phyloP scores from a whole-genome alignment of 495 filamentous ascomycete genomes.

The Xylaria telfairii region DNA sequence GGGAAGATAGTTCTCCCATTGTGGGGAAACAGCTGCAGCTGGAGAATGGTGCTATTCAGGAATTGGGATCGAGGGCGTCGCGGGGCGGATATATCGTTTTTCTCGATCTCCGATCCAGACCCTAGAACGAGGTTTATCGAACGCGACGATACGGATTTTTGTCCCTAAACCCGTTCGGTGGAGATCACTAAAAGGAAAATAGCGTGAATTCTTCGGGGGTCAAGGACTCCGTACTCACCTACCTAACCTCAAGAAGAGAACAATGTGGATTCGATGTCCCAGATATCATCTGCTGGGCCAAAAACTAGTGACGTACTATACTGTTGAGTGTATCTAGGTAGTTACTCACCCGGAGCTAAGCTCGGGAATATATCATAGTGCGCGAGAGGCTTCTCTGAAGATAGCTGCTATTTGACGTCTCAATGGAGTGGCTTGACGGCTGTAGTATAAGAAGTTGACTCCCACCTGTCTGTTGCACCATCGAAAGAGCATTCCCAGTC shows the following conservation, averaged over 20 bases:
- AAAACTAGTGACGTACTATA: background rate
- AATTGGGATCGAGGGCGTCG: background rate
- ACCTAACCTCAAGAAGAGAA: too few relatives aligned
- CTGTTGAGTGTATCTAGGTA: too few relatives aligned
- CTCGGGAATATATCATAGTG: background rate
- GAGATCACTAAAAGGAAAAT: background rate
- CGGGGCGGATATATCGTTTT: background rate
- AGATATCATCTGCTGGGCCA: background rate
- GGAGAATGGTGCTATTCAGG: background rate
- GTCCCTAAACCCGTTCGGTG: slow-evolving; percentile 7
- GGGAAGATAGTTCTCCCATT: background rate
- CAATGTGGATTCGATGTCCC: background rate
- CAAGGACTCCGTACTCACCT: background rate
- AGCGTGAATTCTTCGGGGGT: background rate
- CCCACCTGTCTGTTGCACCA: background rate
- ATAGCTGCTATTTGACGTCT: background rate
- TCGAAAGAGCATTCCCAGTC: background rate
- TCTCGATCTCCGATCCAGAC: background rate
- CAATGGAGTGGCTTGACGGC: background rate
- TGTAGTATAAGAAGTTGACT: slow-evolving; percentile 9
- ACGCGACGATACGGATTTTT: background rate
- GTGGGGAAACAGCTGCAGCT: background rate
- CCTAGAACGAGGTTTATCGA: background rate
- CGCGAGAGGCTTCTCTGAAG: background rate
- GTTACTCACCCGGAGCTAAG: background rate